Percentiles rank a stretch among this genome's conserved stretches.
phyloP scores from a whole-genome alignment of 768 basidiomycete species.

The Pleurotus pulmonarius region DNA sequence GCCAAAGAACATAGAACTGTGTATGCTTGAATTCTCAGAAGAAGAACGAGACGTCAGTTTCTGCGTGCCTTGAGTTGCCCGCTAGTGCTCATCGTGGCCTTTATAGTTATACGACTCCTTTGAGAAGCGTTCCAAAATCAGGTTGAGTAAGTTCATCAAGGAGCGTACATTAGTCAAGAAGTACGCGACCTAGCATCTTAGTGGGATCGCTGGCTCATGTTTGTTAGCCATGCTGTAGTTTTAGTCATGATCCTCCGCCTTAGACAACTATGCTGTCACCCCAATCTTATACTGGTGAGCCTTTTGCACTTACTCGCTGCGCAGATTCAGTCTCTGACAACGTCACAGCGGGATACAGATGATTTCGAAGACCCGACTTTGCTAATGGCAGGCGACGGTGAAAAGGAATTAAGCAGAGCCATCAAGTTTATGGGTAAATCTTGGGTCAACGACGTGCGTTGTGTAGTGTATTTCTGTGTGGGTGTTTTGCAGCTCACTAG shows the following conservation, averaged over 20 bases:
- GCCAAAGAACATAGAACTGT: constrained; percentile 54
- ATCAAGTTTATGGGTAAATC: constrained; percentile 38
- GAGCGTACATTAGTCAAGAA: constrained; percentile 70
- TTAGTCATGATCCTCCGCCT: constrained; percentile 74
- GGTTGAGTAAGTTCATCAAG: constrained; percentile 56
- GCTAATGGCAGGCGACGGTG: constrained; percentile 41
- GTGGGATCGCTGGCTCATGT: constrained; percentile 39
- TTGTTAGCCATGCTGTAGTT: not conserved
- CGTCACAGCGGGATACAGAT: constrained; percentile 34
- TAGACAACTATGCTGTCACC: constrained; percentile 72
- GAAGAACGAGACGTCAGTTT: constrained; percentile 60
- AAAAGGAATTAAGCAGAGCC: constrained; percentile 58
- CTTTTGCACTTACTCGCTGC: not conserved
- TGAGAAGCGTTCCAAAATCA: constrained; percentile 50
- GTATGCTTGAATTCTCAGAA: constrained; percentile 54
- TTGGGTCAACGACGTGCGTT: constrained; percentile 41
- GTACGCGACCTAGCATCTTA: no score
- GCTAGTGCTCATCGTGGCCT: not conserved
- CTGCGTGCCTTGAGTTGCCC: not conserved
- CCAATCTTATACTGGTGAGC: constrained; percentile 62
- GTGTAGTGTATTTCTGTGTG: no score
- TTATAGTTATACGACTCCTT: constrained; percentile 55
- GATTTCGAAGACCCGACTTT: constrained; percentile 49
- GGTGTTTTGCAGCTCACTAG: no score
- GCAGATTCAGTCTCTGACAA: not conserved